Evolutionary conservation across 331 rosid species (phyloP), one percentile per base, ranked within the genome.

Genomic region (Stylosanthes scabra): DNA sequence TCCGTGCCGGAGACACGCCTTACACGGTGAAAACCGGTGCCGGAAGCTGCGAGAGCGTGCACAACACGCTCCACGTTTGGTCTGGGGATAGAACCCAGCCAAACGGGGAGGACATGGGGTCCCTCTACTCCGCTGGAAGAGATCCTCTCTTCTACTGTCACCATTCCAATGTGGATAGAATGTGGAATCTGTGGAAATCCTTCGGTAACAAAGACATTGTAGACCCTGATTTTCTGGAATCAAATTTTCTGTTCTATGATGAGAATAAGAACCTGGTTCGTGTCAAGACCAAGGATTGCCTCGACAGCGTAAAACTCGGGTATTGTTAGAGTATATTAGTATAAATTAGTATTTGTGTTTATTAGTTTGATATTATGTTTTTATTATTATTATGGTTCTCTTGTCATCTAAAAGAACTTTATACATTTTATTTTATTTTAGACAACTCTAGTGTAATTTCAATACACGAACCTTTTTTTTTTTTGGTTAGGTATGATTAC

Each of bases 131-230:
- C 0, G 89, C 97, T 0, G 94, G 65, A 1, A 70, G 87, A 13
- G 97, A 92, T 42, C 96, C 97, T 1, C 52, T 92, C 10, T 92
- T 92, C 68, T 92, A 6, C 41, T 39, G 84, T 27, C 94, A 92
- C 40, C 96, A 89, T 57, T 47, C 92, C 6, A 92, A 92, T 50
- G 44, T 92, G 0, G 97, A 92, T n/a, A 84, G 97, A 7, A 4
- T 92, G 76, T 92, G 97, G 97, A 16, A 7, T 2, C 0, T 92
- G 0, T 89, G 93, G 97, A 89, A 85, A 49, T 79, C 85, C 0
- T 11, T 91, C 0, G 87, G 88, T 2, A 74, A 88, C 28, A 59
- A 4, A 15, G 82, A 92, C 70, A 15, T 83, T 5, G 65, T 73
- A 0, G 84, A 84, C 25, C 56, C 81, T 0, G 92, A 92, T 55